Base-by-base conservation (phyloP, 2,329 filamentous ascomycete genomes). In the Sphaerostilbella broomeana region DNA sequence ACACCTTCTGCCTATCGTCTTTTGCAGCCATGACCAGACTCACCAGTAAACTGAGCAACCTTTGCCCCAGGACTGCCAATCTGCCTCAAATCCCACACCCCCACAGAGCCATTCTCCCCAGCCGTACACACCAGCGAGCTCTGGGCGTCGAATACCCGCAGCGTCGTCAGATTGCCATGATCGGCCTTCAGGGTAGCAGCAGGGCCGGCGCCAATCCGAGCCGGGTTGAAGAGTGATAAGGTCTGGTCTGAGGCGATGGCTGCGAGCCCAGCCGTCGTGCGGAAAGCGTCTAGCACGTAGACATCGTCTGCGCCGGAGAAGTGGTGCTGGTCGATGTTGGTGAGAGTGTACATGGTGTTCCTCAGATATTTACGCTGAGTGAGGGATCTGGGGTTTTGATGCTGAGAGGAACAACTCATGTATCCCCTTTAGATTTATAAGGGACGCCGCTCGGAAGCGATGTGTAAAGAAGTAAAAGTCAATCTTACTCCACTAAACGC, bases 181-280 rank as follows among this genome's bases (percentile, higher is more conserved):
- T 69, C 64, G 8, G 72, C 74, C 24, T 58, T 55, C 33, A 77
- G 61, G 7, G 63, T 62, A 35, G 66, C 64, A 18, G 71, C 49
- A 3, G 74, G 70, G 0, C 74, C 68, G 3, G 66, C 56, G 38
- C 67, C 67, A 17, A 88, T 64, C 17, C 68, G 70, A 2, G 64
- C 48, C 0, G 80, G 73, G 55, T 84, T 72, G 47, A 88, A 73
- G 13, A 86, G 61, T 19, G 76, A 73, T 15, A 89, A 66, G n/a
- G 68, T 72, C 59, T 86, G 77, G 61, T 87, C 81, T 0, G 84
- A 86, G 3, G 79, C 75, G 41, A 84, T 82, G 12, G 76, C 71
- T 2, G 75, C 77, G 27, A 84, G 67, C 5, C 71, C 67, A 2
- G 62, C 56, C 1, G 63, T 49, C 4, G 73, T 63, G n/a, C 72